Evolutionary conservation across 1,284 basidiomycete genomes (phyloP).

Genomic region (Grifola frondosa): DNA sequence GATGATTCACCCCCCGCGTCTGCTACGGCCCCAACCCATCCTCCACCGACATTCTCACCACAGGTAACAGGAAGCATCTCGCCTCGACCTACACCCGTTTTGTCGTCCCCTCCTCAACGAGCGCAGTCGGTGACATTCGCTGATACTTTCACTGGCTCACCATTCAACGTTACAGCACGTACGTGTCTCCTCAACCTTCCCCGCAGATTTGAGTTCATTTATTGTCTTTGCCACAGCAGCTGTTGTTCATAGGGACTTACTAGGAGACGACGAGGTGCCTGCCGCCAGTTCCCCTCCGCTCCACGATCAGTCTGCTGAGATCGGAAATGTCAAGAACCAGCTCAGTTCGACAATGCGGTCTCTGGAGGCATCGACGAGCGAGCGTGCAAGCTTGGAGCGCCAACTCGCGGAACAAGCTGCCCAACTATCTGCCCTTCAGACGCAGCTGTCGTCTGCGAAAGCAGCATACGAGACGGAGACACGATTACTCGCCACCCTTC

Average conservation of each 20-base stretch:
- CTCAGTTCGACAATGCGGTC: conserved; percentile 78
- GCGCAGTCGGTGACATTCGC: conserved; percentile 24
- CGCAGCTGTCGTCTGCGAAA: conserved; percentile 74
- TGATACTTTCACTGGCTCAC: conserved; percentile 45
- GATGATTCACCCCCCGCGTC: conserved; percentile 66
- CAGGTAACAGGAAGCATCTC: conserved; percentile 36
- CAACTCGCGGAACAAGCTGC: conserved; percentile 62
- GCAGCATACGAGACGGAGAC: conserved; percentile 86
- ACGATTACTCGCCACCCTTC: conserved; percentile 70
- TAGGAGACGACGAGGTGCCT: conserved; percentile 73
- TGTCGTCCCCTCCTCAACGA: conserved; percentile 21
- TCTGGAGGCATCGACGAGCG: conserved; percentile 57
- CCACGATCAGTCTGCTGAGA: conserved; percentile 74
- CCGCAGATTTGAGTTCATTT: background rate
- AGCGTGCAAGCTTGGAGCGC: conserved; percentile 58
- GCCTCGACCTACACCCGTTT: conserved; percentile 24
- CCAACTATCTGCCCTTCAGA: conserved; percentile 71
- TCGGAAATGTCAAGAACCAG: conserved; percentile 86
- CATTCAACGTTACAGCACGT: conserved; percentile 24
- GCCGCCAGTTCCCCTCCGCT: conserved; percentile 49
- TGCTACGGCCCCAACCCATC: conserved; percentile 33
- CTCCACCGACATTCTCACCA: conserved; percentile 34
- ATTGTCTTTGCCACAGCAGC: conserved; percentile 6
- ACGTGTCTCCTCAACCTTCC: conserved; percentile 6
- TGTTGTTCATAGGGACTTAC: conserved; percentile 47